Evolutionary conservation across 768 basidiomycete genomes (phyloP).

Genomic region (Stropharia rugosoannulata): DNA sequence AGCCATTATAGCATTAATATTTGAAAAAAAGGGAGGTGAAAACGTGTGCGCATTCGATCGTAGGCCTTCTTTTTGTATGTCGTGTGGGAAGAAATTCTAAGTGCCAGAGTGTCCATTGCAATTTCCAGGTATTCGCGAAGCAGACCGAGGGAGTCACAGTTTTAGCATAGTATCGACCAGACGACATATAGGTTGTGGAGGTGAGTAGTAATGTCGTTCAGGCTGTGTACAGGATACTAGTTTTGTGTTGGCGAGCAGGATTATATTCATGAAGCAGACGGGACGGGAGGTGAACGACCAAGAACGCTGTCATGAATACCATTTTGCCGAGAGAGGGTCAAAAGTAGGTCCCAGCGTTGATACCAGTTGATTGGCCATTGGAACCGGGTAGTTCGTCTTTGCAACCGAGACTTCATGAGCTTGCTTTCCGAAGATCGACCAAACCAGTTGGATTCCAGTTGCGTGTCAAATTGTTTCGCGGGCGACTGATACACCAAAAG

Average conservation of each 20-base stretch:
- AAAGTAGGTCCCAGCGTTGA: slow-evolving; percentile 51
- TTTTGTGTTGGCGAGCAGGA: neutral
- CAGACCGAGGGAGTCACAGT: too few species aligned
- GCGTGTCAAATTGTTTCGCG: neutral
- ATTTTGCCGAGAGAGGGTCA: slow-evolving; percentile 38
- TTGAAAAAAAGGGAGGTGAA: too few species aligned
- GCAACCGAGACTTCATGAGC: slow-evolving; percentile 6
- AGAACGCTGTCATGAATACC: slow-evolving; percentile 12
- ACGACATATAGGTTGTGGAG: too few species aligned
- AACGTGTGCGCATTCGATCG: too few species aligned
- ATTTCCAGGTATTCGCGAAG: too few species aligned
- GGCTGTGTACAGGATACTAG: neutral
- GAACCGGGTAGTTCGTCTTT: slow-evolving; percentile 13
- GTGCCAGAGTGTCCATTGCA: too few species aligned
- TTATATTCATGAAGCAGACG: neutral
- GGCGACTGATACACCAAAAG: neutral
- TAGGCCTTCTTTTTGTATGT: too few species aligned
- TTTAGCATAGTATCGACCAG: too few species aligned
- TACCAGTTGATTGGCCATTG: slow-evolving; percentile 52
- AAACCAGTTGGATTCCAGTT: neutral
- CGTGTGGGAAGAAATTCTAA: too few species aligned
- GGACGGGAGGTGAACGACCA: neutral
- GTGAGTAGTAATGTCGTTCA: too few species aligned
- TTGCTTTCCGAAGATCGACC: neutral
- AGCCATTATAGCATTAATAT: too few species aligned